Evolutionary conservation across 352 stramenopile genomes (phyloP), one percentile per base, ranked within the genome.

Genomic region (Phytophthora sansomeana): DNA sequence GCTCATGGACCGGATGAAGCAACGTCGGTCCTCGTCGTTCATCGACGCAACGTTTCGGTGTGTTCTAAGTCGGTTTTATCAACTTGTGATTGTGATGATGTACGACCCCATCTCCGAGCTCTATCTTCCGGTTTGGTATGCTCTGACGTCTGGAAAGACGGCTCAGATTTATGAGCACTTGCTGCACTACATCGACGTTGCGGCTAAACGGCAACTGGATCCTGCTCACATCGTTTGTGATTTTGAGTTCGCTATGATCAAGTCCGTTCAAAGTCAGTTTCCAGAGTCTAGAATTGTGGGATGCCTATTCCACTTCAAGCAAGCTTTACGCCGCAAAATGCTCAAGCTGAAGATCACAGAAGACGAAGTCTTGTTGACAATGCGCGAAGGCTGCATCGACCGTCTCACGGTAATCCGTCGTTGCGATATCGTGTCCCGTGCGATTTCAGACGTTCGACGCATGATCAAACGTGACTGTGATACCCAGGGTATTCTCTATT

Each of bases 241-340:
- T 24, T 57, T 65, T 28, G 47, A 52, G 57, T 58, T 44, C 29
- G 57, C 47, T 13, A 42, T 43, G 36, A 47, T 58, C 13, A 58
- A 65, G 30, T 5, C 57, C 0, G 47, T 52, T 1, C 9, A 65
- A 17, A 21, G 46, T 9, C 46, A 65, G 14, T 65, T 58, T 65
- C 57, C 47, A 47, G 46, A 58, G 28, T 24, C 43, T 16, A 54
- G 43, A 41, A 55, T 58, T 35, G 14, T 50, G 36, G 36, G 46
- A 5, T 65, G 47, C 10, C 17, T 53, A 6, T 59, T 66, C 28
- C 38, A 66, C 39, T 58, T 58, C 48, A 59, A 66, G 19, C 47
- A 66, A 24, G 38, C 58, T 5, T 9, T 65, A 1, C 47, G 47
- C 4, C 46, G 47, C 3, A 53, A 52, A 33, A 53, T 52, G 38